phyloP scores from a whole-genome alignment of 2,329 filamentous ascomycete species.

The Colletotrichum sp. region DNA sequence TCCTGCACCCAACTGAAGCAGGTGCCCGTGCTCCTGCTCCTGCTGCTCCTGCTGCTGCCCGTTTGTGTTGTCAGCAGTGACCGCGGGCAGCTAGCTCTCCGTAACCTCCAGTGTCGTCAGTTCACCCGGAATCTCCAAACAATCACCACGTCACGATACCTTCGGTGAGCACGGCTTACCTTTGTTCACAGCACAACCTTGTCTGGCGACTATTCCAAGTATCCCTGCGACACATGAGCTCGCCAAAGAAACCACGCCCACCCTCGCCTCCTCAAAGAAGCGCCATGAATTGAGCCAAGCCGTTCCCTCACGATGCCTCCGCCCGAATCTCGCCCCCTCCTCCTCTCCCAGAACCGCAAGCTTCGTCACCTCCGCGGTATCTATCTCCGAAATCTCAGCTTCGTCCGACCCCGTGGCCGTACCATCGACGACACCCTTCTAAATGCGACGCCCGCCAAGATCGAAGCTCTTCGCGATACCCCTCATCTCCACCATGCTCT shows the following conservation, averaged over 20 bases:
- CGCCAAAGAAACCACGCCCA: background rate
- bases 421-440: constrained; percentile 80
- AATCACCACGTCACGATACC: background rate
- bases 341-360: constrained; percentile 80
- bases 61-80: background rate
- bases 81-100: background rate
- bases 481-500: constrained; percentile 59
- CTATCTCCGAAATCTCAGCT: constrained; percentile 83
- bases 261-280: background rate
- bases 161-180: background rate
- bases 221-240: background rate
- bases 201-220: no score
- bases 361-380: constrained; percentile 87
- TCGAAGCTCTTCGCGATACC: constrained; percentile 53
- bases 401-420: constrained; percentile 60
- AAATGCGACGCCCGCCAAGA: constrained; percentile 72
- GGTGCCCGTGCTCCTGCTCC: background rate
- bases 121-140: background rate
- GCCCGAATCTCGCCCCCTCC: constrained; percentile 46
- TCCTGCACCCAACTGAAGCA: background rate
- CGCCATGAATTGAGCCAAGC: constrained; percentile 14
- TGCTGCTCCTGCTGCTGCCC: background rate
- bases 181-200: background rate
- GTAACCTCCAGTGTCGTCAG: background rate
- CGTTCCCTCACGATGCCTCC: constrained; percentile 14